phyloP scores from a whole-genome alignment of 345 rosid genomes.

The Abelmoschus esculentus region DNA sequence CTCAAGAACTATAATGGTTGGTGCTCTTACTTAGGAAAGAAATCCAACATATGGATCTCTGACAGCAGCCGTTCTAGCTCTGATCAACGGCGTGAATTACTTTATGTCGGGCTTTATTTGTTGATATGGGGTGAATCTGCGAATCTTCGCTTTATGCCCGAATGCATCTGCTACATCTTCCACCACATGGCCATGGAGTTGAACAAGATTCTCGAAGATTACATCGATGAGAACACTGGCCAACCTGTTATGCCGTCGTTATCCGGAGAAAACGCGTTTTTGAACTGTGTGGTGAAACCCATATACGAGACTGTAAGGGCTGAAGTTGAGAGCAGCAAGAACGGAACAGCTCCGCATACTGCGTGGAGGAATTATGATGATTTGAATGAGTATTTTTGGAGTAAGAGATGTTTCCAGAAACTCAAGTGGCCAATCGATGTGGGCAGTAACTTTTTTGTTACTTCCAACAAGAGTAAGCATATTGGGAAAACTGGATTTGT shows the following conservation, averaged over 20 bases:
- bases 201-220: conserved; percentile 70
- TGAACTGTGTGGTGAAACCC: conserved; percentile 77
- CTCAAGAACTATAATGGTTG: conserved; percentile 67
- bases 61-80: conserved; percentile 45
- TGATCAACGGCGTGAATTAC: conserved; percentile 67
- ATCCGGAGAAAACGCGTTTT: conserved; percentile 66
- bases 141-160: conserved; percentile 82
- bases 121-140: conserved; percentile 93
- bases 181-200: conserved; percentile 95
- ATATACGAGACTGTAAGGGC: conserved; percentile 58
- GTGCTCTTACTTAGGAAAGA: conserved; percentile 75
- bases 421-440: conserved; percentile 82
- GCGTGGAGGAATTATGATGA: conserved; percentile 97
- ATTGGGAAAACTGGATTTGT: conserved; percentile 96
- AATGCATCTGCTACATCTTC: conserved; percentile 76
- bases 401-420: conserved; percentile 71
- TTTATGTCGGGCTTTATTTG: conserved; percentile 59
- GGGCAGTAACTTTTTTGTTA: conserved; percentile 65
- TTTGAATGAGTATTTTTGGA: conserved; percentile 94
- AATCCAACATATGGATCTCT: conserved; percentile 88
- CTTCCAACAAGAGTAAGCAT: conserved; percentile 37
- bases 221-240: conserved; percentile 86
- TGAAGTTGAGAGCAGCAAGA: conserved; percentile 71
- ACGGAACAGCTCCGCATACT: conserved; percentile 78
- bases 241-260: conserved; percentile 73